Conservation (phyloP, 2,329 filamentous ascomycete species). For the Pyrenophora graminea region DNA sequence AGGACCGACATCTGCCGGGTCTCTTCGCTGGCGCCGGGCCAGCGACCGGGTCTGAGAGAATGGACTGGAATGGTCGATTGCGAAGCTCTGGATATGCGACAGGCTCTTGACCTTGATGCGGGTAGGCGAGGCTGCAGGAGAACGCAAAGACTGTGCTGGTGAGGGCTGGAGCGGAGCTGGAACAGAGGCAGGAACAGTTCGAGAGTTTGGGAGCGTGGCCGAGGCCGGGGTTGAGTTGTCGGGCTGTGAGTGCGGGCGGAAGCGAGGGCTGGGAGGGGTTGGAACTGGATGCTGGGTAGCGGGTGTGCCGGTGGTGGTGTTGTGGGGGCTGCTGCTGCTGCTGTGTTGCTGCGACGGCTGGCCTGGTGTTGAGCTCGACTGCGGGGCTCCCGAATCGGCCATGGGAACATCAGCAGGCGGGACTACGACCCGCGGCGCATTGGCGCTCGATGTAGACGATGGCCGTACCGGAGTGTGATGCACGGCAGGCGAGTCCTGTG, state of each 20-base stretch:
- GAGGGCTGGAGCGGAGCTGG: slow-evolving; percentile 27
- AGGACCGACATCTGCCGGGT: slow-evolving; percentile 56
- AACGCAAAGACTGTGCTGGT: slow-evolving; percentile 32
- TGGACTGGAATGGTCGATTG: slow-evolving; percentile 72
- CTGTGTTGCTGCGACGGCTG: slow-evolving; percentile 33
- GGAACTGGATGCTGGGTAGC: slow-evolving; percentile 24
- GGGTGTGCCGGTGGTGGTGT: slow-evolving; percentile 17
- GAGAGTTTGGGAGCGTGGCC: slow-evolving; percentile 23
- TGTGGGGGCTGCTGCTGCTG: slow-evolving; percentile 22
- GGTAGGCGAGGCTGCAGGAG: slow-evolving; percentile 38
- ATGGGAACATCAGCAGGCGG: slow-evolving; percentile 45
- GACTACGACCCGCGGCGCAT: slow-evolving; percentile 31
- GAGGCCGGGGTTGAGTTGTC: slow-evolving; percentile 22
- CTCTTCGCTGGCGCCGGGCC: slow-evolving; percentile 49
- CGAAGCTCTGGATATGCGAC: slow-evolving; percentile 87
- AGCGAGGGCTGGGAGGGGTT: slow-evolving; percentile 43
- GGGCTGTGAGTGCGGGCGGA: slow-evolving; percentile 41
- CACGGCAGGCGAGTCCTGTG: slow-evolving; percentile 44
- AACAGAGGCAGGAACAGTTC: slow-evolving; percentile 25
- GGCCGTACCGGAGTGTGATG: slow-evolving; percentile 42
- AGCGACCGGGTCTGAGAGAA: slow-evolving; percentile 54
- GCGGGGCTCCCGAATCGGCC: slow-evolving; percentile 44
- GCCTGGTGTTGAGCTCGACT: slow-evolving; percentile 35
- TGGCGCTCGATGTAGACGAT: slow-evolving; percentile 34
- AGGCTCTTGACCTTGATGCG: slow-evolving; percentile 84